Evolutionary conservation across 495 filamentous ascomycete species (phyloP), one percentile per base, ranked within the genome.

Genomic region (Neurospora tetrasperma): DNA sequence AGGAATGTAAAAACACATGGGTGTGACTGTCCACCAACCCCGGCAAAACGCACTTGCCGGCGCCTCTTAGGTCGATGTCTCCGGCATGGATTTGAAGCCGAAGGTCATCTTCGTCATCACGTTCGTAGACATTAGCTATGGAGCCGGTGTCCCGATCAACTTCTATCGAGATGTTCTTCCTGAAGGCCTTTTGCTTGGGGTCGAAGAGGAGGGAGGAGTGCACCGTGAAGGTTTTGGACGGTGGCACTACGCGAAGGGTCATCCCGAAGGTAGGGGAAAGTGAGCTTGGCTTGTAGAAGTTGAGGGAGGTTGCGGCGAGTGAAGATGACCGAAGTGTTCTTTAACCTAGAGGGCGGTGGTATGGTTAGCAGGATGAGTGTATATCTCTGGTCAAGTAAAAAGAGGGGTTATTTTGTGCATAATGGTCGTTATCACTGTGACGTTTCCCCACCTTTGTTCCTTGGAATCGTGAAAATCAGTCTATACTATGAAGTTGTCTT

Each of bases 11-110:
- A 43, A 88, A 86, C 27, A 87, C 80, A 78, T 88, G 86, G 0
- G 86, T 86, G 71, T 88, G 86, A 10, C 84, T 83, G 72, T 88
- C 86, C 2, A 88, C 85, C 6, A 88, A 75, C 12, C 86, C 86
- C 0, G 86, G 86, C 18, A 88, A 73, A 11, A 87, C 85, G 11
- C 83, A 77, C 20, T 81, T 78, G 66, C 80, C 82, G 8, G 83
- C 79, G 23, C 54, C 54, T 27, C 54, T 31, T 23, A 88, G 82
- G 72, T 88, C 86, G 70, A 88, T 83, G 71, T 78, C 75, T 11
- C 69, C 54, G 7, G 62, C 39, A 10, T 41, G 20, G 8, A 66
- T 18, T 5, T 72, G 10, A 10, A 73, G 23, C 18, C 9, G 20
- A 23, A 62, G 62, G 41, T 71, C 70, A 27, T 74, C 54, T 5